These are phyloP conservation scores for Lentinula boryana DNA, from an alignment of 768 basidiomycete species.

Conservation along the genomic window DNA sequence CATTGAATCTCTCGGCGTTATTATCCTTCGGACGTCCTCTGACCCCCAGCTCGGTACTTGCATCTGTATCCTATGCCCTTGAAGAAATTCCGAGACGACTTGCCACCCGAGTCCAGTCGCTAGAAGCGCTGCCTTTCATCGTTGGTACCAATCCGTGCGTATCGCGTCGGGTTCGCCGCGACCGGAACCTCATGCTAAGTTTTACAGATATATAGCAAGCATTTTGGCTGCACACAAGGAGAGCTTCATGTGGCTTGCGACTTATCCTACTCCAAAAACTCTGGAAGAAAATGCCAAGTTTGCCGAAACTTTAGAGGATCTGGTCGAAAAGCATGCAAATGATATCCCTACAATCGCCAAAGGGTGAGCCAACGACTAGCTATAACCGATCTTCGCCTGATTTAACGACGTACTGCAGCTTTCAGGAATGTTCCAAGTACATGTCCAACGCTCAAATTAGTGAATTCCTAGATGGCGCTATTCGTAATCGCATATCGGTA, in stretches of 20 bases:
- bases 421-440: conserved; percentile 82
- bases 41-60: conserved; percentile 61
- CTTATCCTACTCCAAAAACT: conserved; percentile 56
- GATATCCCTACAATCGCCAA: conserved; percentile 91
- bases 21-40: conserved; percentile 74
- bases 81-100: conserved; percentile 75
- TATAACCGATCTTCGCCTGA: conserved; percentile 9
- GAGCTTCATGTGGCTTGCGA: conserved; percentile 66
- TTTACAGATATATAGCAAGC: conserved; percentile 53
- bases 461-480: conserved; percentile 76
- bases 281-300: conserved; percentile 69
- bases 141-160: conserved; percentile 73
- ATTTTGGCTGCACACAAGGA: conserved; percentile 62
- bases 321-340: conserved; percentile 76
- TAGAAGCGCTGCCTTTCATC: conserved; percentile 79
- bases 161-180: not conserved
- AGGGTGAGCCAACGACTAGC: conserved; percentile 42
- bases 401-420: conserved; percentile 34
- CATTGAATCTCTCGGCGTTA: conserved; percentile 66
- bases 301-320: conserved; percentile 55
- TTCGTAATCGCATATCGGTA: conserved; percentile 82
- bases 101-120: conserved; percentile 64
- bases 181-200: not conserved
- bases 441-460: conserved; percentile 77
- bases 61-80: conserved; percentile 69